A percentile compares a stretch with the other conserved stretches of the same genome.
These are phyloP conservation scores for Herpetomonas samuelpessoai DNA, from an alignment of 208 protist species.

Conservation along the genomic window DNA sequence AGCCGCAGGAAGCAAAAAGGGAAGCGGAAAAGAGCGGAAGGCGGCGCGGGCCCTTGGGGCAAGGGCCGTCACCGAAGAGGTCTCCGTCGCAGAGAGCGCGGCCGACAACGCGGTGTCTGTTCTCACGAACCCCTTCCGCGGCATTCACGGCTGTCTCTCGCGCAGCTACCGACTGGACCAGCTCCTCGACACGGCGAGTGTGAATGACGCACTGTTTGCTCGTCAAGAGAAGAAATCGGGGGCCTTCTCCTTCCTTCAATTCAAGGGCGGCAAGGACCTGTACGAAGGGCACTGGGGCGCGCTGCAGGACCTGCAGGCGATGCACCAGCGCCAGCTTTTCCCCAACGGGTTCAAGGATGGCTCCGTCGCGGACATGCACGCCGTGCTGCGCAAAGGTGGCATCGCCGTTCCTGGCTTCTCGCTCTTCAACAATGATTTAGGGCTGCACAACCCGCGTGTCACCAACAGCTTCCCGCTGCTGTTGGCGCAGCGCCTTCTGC, in stretches of 20 bases:
- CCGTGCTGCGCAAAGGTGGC: neutral
- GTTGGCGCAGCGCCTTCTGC: conserved; percentile 65
- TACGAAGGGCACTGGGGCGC: conserved; percentile 7
- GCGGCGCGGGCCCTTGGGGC: too few relatives aligned
- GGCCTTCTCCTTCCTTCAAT: conserved; percentile 32
- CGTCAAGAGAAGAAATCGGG: conserved; percentile 30
- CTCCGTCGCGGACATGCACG: neutral
- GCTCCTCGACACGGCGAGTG: conserved; percentile 28
- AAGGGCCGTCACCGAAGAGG: too few relatives aligned
- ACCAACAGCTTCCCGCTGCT: conserved; percentile 51
- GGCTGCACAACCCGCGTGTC: conserved; percentile 27
- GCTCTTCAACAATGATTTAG: conserved; percentile 50
- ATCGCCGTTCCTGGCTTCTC: conserved; percentile 11
- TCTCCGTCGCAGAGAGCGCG: conserved; percentile 3
- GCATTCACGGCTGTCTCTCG: conserved; percentile 46
- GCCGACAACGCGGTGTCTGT: conserved; percentile 13
- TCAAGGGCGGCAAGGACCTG: conserved; percentile 13
- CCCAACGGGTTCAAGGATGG: neutral
- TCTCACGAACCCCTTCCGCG: conserved; percentile 66
- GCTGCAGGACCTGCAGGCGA: neutral
- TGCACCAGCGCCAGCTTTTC: neutral
- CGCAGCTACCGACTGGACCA: conserved; percentile 81
- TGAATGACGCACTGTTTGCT: conserved; percentile 43
- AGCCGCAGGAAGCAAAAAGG: too few relatives aligned
- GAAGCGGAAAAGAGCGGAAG: neutral